phyloP scores from a whole-genome alignment of 2,329 filamentous ascomycete species.

The Diaporthe sp. region DNA sequence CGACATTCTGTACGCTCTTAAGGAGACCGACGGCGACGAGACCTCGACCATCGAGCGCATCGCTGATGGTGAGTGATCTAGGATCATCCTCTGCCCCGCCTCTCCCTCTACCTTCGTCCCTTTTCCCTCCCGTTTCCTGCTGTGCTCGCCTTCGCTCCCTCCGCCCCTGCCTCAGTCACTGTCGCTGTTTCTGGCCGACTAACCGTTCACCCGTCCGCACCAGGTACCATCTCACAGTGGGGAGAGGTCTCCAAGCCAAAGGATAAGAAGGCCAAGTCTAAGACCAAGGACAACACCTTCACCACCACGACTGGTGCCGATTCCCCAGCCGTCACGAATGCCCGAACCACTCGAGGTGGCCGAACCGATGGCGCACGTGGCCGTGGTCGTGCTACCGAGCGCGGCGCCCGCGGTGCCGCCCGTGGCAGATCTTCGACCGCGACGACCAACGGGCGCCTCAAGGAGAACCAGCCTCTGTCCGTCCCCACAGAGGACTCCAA shows the following conservation, averaged over 20 bases:
- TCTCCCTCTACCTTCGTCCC: constrained; percentile 32
- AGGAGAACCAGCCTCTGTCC: constrained; percentile 69
- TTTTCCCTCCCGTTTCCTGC: constrained; percentile 2
- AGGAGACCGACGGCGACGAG: constrained; percentile 88
- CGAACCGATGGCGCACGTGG: constrained; percentile 75
- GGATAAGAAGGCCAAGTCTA: constrained; percentile 80
- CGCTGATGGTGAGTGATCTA: constrained; percentile 74
- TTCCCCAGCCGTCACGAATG: constrained; percentile 59
- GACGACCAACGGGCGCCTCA: constrained; percentile 71
- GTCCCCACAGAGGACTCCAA: constrained; percentile 79
- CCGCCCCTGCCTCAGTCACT: not conserved
- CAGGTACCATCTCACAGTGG: constrained; percentile 86
- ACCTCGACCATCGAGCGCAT: constrained; percentile 82
- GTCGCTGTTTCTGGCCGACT: constrained; percentile 38
- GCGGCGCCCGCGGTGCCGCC: constrained; percentile 70
- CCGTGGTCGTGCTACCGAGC: constrained; percentile 73
- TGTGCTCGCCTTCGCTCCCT: not conserved
- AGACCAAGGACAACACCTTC: constrained; percentile 74
- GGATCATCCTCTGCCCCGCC: constrained; percentile 5
- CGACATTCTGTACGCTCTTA: constrained; percentile 91
- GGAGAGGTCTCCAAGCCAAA: constrained; percentile 85
- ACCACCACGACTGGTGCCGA: constrained; percentile 63
- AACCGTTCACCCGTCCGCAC: constrained; percentile 33
- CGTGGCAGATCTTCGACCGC: constrained; percentile 74
- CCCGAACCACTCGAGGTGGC: constrained; percentile 70